A percentile compares a stretch with the other conserved stretches of the same genome.
phyloP scores from a whole-genome alignment of 2,329 filamentous ascomycete genomes.

The Chaetomiaceae sp. region DNA sequence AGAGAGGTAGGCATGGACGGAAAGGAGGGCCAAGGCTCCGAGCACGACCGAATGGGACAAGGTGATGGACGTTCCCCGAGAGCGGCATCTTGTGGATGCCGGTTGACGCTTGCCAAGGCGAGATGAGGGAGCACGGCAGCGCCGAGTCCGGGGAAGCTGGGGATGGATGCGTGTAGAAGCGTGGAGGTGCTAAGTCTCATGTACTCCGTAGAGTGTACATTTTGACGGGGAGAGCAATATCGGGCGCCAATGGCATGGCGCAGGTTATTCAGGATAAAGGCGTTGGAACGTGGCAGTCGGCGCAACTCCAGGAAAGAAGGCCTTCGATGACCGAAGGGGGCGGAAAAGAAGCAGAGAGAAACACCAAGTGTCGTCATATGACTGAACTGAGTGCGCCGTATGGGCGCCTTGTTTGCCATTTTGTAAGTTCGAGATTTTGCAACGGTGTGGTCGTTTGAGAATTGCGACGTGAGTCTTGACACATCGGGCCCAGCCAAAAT shows the following conservation, averaged over 20 bases:
- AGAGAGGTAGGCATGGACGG: background rate
- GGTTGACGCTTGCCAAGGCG: conserved; percentile 2
- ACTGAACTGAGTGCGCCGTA: background rate
- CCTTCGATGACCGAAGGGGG: background rate
- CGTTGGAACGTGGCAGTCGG: background rate
- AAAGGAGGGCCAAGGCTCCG: conserved; percentile 5
- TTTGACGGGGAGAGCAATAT: background rate
- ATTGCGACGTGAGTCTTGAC: background rate
- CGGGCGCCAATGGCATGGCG: conserved; percentile 3
- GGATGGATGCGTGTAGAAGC: background rate
- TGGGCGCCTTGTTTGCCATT: background rate
- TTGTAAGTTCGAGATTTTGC: background rate
- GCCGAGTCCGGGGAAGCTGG: conserved; percentile 2
- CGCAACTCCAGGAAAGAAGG: background rate
- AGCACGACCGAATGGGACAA: background rate
- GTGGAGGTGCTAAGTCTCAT: background rate
- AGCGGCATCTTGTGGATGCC: background rate
- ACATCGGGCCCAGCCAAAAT: too few species aligned
- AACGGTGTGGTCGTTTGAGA: background rate
- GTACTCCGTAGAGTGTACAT: background rate
- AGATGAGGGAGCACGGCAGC: background rate
- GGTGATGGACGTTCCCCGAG: background rate
- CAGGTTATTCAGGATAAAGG: conserved; percentile 7
- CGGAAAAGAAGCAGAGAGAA: background rate
- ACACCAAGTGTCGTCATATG: background rate